These are phyloP conservation scores for Curvularia hawaiiensis DNA, from an alignment of 2,329 filamentous ascomycete genomes.

Conservation along the genomic window DNA sequence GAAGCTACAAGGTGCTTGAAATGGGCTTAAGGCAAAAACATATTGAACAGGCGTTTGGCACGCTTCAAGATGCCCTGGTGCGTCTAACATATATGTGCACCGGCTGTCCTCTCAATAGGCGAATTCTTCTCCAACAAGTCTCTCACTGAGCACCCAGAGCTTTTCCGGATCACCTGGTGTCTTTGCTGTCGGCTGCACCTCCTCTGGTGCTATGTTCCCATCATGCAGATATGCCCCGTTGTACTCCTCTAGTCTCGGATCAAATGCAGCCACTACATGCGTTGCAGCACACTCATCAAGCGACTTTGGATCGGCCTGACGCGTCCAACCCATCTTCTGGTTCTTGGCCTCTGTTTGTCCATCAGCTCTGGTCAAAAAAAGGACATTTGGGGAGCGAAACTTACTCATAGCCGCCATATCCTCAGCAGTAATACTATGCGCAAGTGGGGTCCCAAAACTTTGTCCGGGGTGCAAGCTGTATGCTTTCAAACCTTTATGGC, in stretches of 20 bases:
- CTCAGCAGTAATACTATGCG: constrained; percentile 22
- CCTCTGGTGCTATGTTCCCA: constrained; percentile 22
- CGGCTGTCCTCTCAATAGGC: constrained; percentile 20
- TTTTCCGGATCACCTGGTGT: constrained; percentile 33
- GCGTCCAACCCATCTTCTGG: constrained; percentile 26
- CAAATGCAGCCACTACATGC: constrained; percentile 41
- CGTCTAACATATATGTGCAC: neutral
- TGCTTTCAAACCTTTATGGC: constrained; percentile 24
- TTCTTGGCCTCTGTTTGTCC: constrained; percentile 20
- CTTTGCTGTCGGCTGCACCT: constrained; percentile 26
- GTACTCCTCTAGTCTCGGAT: constrained; percentile 26
- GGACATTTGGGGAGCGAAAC: neutral
- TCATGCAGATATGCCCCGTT: constrained; percentile 39
- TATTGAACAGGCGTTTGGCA: neutral
- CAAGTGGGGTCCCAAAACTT: constrained; percentile 31
- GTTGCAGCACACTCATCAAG: constrained; percentile 38
- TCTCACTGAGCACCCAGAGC: constrained; percentile 43
- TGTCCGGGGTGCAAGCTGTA: constrained; percentile 42
- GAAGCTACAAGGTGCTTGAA: constrained; percentile 66
- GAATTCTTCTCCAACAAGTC: constrained; percentile 37
- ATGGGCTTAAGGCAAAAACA: constrained; percentile 33
- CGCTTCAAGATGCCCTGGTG: constrained; percentile 23
- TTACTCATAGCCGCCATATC: constrained; percentile 30
- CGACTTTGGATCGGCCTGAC: constrained; percentile 31
- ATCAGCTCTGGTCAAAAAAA: neutral